Conservation (phyloP, 1,284 basidiomycete species). For the Exobasidium cylindrosporum region DNA sequence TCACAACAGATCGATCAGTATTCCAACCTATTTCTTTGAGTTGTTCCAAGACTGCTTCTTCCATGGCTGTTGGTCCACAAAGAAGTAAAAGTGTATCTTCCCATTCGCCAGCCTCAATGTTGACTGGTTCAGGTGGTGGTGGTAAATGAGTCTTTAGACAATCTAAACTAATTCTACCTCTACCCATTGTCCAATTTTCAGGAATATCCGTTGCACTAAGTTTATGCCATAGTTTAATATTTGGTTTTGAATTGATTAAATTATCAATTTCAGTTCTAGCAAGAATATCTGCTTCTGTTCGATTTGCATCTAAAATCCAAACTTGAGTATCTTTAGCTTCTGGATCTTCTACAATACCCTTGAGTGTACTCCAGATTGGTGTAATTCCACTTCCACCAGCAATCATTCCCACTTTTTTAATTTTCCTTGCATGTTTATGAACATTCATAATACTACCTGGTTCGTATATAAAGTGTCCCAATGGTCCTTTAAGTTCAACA, state of each 20-base stretch:
- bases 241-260: conserved; percentile 55
- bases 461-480: conserved; percentile 65
- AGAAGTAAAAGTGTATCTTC: conserved; percentile 59
- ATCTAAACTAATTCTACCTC: conserved; percentile 59
- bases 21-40: conserved; percentile 45
- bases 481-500: conserved; percentile 67
- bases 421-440: conserved; percentile 56
- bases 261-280: conserved; percentile 62
- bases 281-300: conserved; percentile 60
- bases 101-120: conserved; percentile 16
- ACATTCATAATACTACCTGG: conserved; percentile 59
- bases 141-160: conserved; percentile 58
- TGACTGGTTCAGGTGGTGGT: conserved; percentile 25
- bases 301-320: conserved; percentile 63
- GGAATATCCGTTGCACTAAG: conserved; percentile 55
- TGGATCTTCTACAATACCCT: conserved; percentile 59
- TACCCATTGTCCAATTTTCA: conserved; percentile 58
- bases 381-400: conserved; percentile 67
- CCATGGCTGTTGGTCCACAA: conserved; percentile 63
- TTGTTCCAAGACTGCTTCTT: conserved; percentile 30
- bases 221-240: conserved; percentile 61
- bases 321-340: conserved; percentile 58
- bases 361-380: conserved; percentile 58
- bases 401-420: conserved; percentile 63
- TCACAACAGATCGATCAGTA: conserved; percentile 37